Evolutionary conservation across 2,329 filamentous ascomycete genomes (phyloP), one percentile per base, ranked within the genome.

Genomic region (Penicillium rolfsii): DNA sequence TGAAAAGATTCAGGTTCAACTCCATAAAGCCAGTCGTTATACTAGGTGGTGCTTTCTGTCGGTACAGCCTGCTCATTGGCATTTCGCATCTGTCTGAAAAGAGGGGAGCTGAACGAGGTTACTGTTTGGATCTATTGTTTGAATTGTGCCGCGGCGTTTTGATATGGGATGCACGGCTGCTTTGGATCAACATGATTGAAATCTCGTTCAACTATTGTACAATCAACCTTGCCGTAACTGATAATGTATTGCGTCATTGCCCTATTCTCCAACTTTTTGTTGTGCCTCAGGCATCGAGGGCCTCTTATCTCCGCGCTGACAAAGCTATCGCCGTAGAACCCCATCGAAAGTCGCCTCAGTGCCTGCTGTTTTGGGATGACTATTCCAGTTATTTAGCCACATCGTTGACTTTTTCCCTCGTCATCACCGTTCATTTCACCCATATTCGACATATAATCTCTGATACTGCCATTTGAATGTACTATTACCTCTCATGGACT

Each of bases 301-400:
- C 2, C 0, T 22, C 54, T 70, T 71, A 73, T 71, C 67, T 71
- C 69, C 68, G 70, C 43, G 71, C 70, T 74, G 70, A 74, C 71
- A 73, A 74, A 73, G 33, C 59, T 66, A 71, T 66, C 67, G 53
- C 67, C 66, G 67, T 74, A 62, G 72, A 74, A 74, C 48, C 61
- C 50, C 26, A 55, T 72, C 67, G 72, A 74, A 74, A 55, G 65
- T 67, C 53, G 52, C 64, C 64, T 57, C 55, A 48, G 53, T 55
- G 61, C 60, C 55, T 69, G 52, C 55, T 52, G 63, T 59, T 61
- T 65, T 48, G 59, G 46, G 48, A 16, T 5, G 8, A 7, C 11
- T 24, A 5, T 9, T 30, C 59, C 54, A 48, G 62, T 52, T 63
- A 60, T 58, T 43, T 55, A 24, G 41, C 30, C 22, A 41, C 19